phyloP scores from a whole-genome alignment of 2,329 filamentous ascomycete genomes.

The Neocucurbitaria cava region DNA sequence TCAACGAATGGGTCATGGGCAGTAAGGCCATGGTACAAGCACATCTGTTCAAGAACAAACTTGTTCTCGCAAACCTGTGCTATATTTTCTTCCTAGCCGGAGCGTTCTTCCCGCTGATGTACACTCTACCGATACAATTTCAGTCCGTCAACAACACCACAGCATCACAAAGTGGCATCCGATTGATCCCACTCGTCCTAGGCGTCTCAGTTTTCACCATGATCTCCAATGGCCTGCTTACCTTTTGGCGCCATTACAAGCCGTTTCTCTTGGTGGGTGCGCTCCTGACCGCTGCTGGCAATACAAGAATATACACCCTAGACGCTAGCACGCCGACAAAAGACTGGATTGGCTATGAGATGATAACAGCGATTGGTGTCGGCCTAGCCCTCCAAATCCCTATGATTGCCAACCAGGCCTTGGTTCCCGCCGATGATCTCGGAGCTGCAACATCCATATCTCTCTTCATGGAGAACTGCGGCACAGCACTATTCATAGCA shows the following conservation, averaged over 20 bases:
- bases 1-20: slow-evolving; percentile 36
- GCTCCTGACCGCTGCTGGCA: slow-evolving; percentile 25
- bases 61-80: slow-evolving; percentile 20
- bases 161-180: slow-evolving; percentile 35
- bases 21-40: slow-evolving; percentile 36
- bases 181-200: slow-evolving; percentile 37
- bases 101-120: slow-evolving; percentile 37
- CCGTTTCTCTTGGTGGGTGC: slow-evolving; percentile 50
- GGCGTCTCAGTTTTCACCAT: slow-evolving; percentile 37
- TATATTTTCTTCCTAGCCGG: slow-evolving; percentile 36
- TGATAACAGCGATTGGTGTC: slow-evolving; percentile 53
- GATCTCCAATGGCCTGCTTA: slow-evolving; percentile 33
- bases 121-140: slow-evolving; percentile 38
- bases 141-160: slow-evolving; percentile 35
- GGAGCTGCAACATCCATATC: slow-evolving; percentile 50
- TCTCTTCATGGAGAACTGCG: slow-evolving; percentile 53
- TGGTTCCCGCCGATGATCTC: slow-evolving; percentile 47
- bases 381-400: slow-evolving; percentile 53
- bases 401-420: slow-evolving; percentile 50
- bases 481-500: slow-evolving; percentile 53
- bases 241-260: slow-evolving; percentile 49
- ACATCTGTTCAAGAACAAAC: slow-evolving; percentile 26
- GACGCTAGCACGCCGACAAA: slow-evolving; percentile 43
- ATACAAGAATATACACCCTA: slow-evolving; percentile 43
- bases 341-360: slow-evolving; percentile 59